phyloP scores from a whole-genome alignment of 257 asterid genomes.

The Solanum pimpinellifolium region DNA sequence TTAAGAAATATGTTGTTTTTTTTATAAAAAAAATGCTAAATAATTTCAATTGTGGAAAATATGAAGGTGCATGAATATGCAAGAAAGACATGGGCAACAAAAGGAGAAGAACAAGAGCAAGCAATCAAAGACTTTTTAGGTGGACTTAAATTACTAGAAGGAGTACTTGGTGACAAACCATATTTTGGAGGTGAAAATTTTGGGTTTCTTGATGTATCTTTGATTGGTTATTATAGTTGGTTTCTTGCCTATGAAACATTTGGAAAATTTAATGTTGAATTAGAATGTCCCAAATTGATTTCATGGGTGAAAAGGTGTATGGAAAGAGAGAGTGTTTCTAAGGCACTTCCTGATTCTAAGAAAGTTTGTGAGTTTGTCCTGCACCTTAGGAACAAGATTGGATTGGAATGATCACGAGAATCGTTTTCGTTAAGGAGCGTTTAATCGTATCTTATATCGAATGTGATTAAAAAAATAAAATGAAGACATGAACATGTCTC shows the following conservation, averaged over 20 bases:
- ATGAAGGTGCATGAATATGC: neutral
- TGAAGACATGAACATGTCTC: neutral
- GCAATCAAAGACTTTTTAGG: neutral
- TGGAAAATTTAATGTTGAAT: neutral
- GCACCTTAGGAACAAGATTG: neutral
- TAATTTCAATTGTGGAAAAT: neutral
- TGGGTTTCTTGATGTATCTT: constrained; percentile 2
- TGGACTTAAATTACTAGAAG: constrained; percentile 1
- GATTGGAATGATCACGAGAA: neutral
- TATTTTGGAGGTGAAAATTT: constrained; percentile 1
- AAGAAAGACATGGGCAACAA: neutral
- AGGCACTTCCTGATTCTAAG: neutral
- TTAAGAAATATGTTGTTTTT: too few relatives aligned
- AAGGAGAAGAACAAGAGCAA: constrained; percentile 6
- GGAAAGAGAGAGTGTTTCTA: constrained; percentile 4
- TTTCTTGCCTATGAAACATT: neutral
- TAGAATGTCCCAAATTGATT: constrained; percentile 7
- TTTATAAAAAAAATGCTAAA: neutral
- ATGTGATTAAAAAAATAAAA: neutral
- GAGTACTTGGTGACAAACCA: constrained; percentile 2
- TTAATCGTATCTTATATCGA: rapidly evolving
- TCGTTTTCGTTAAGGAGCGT: neutral
- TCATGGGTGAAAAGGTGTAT: constrained; percentile 5
- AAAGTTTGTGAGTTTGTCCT: neutral
- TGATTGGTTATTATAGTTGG: constrained; percentile 1